phyloP scores from a whole-genome alignment of 768 basidiomycete species.

The Cubamyces lactineus region DNA sequence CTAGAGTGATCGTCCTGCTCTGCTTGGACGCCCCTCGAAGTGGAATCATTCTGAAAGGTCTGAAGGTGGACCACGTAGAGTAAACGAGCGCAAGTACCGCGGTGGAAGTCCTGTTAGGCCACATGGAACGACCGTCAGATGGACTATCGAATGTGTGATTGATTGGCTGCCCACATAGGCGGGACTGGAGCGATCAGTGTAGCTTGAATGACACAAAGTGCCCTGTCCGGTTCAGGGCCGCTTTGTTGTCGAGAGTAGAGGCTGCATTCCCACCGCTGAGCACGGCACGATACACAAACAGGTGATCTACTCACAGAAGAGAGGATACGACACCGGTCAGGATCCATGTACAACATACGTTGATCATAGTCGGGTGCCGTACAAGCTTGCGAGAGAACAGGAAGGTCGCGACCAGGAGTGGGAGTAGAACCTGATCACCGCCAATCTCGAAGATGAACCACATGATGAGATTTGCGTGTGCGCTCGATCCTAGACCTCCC shows the following conservation, averaged over 20 bases:
- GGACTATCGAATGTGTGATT: background rate
- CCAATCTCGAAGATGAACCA: constrained; percentile 52
- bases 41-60: background rate
- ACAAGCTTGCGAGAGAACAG: constrained; percentile 41
- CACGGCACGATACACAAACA: background rate
- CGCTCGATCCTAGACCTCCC: constrained; percentile 30
- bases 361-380: constrained; percentile 49
- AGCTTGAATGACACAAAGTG: constrained; percentile 49
- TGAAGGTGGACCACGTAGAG: constrained; percentile 22
- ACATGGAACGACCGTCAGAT: too few species aligned
- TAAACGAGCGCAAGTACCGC: constrained; percentile 21
- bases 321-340: constrained; percentile 47
- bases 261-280: constrained; percentile 15
- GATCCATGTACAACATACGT: constrained; percentile 52
- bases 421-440: constrained; percentile 48
- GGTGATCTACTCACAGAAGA: constrained; percentile 43
- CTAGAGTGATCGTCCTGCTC: background rate
- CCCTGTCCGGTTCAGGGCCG: constrained; percentile 40
- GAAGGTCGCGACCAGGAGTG: constrained; percentile 49
- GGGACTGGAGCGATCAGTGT: constrained; percentile 37
- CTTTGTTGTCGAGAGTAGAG: constrained; percentile 45
- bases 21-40: too few species aligned
- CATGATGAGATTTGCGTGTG: constrained; percentile 37
- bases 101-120: constrained; percentile 20
- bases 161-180: constrained; percentile 22